Percentiles rank a stretch among this genome's conserved stretches.
These are phyloP conservation scores for Sarocladium brachiariae DNA, from an alignment of 2,329 filamentous ascomycete species.

Conservation along the genomic window DNA sequence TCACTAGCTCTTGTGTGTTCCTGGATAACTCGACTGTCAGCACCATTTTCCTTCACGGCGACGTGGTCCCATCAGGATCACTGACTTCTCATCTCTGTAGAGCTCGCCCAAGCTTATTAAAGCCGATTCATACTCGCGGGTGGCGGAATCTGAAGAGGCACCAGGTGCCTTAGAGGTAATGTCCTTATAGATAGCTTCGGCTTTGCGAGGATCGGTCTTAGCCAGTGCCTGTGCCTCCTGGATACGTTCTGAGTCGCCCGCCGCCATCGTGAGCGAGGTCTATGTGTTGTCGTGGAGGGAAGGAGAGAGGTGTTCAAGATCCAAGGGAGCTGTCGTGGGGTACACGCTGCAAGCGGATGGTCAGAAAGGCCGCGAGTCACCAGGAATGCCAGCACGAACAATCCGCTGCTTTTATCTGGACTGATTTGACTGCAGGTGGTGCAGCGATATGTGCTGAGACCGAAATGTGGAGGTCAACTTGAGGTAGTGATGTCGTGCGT, in stretches of 20 bases:
- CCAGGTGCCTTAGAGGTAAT: conserved; percentile 81
- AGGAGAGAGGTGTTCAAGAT: background rate
- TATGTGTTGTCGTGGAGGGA: conserved; percentile 6
- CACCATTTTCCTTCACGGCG: too few relatives aligned
- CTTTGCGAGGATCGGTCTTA: conserved; percentile 74
- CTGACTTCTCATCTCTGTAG: conserved; percentile 81
- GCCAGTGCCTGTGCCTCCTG: conserved; percentile 81
- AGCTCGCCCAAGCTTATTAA: conserved; percentile 85
- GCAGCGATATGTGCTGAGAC: background rate
- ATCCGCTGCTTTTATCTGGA: background rate
- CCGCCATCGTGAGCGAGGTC: conserved; percentile 39
- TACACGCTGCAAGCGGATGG: background rate
- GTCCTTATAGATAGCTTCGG: conserved; percentile 82
- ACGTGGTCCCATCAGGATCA: too few relatives aligned
- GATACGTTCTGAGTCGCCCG: conserved; percentile 59
- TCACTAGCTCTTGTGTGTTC: conserved; percentile 77
- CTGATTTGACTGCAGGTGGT: background rate
- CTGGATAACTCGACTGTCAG: conserved; percentile 36
- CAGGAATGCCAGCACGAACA: background rate
- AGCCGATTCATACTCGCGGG: conserved; percentile 86
- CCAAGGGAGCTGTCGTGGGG: conserved; percentile 8
- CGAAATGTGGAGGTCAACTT: background rate
- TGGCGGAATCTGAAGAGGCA: conserved; percentile 73
- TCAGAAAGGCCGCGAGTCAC: background rate
- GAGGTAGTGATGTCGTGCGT: background rate